phyloP scores from a whole-genome alignment of 805 yeast species.

The Saturnispora besseyi region DNA sequence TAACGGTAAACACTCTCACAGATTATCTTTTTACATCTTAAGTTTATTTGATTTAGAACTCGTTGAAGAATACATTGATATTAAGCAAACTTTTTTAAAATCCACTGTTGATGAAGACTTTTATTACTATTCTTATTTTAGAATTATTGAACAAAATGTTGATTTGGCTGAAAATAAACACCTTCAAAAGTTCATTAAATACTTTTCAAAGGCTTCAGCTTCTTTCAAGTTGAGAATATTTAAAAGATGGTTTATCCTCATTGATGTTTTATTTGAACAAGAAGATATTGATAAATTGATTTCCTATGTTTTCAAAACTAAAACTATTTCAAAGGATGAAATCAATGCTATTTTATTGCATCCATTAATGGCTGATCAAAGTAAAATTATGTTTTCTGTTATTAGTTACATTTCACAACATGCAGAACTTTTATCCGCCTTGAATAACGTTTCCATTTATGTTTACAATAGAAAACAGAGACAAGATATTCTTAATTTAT shows the following conservation, averaged over 20 bases:
- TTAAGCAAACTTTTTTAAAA: not conserved
- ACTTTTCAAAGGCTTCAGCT: slow-evolving; percentile 12
- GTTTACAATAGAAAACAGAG: slow-evolving; percentile 34
- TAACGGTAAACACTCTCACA: slow-evolving; percentile 30
- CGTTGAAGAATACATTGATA: slow-evolving; percentile 4
- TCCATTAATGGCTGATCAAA: slow-evolving; percentile 42
- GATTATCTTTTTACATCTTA: slow-evolving; percentile 36
- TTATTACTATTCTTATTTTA: slow-evolving; percentile 28
- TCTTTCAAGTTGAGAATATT: slow-evolving; percentile 25
- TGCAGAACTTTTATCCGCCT: not conserved
- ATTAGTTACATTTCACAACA: slow-evolving; percentile 11
- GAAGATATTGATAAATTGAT: slow-evolving; percentile 27
- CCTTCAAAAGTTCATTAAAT: slow-evolving; percentile 20
- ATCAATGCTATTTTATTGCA: slow-evolving; percentile 26
- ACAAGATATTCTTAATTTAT: slow-evolving; percentile 23
- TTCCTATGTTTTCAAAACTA: slow-evolving; percentile 21
- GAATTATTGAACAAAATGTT: slow-evolving; percentile 33
- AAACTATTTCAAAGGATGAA: slow-evolving; percentile 9
- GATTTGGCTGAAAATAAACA: slow-evolving; percentile 16
- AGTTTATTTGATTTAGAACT: slow-evolving; percentile 36
- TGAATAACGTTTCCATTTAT: slow-evolving; percentile 37
- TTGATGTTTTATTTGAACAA: slow-evolving; percentile 27
- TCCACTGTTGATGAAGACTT: slow-evolving; percentile 7
- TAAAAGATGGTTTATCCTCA: slow-evolving; percentile 51
- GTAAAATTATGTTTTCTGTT: slow-evolving; percentile 25